Conservation (phyloP, 2,329 filamentous ascomycete genomes). For the Aspergillus neotritici region DNA sequence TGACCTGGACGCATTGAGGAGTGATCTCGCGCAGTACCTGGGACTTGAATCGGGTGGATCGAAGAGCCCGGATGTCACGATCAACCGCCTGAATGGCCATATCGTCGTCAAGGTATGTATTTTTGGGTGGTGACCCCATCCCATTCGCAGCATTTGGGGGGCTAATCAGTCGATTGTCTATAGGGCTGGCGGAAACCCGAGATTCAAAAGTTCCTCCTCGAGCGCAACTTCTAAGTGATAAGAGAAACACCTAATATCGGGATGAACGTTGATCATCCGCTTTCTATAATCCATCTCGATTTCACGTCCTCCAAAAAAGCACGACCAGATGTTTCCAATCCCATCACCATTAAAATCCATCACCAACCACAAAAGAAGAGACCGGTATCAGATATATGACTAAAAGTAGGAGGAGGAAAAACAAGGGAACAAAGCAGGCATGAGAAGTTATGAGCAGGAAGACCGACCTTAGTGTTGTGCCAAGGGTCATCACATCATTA, state of each 20-base stretch:
- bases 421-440: too few relatives aligned
- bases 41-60: constrained; percentile 47
- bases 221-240: constrained; percentile 39
- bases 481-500: too few relatives aligned
- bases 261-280: background rate
- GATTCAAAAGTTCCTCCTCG: constrained; percentile 45
- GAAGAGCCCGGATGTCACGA: constrained; percentile 37
- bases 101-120: constrained; percentile 64
- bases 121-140: too few relatives aligned
- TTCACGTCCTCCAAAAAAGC: too few relatives aligned
- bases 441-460: too few relatives aligned
- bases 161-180: constrained; percentile 10
- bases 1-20: constrained; percentile 57
- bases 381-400: too few relatives aligned
- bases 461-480: too few relatives aligned
- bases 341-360: too few relatives aligned
- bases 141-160: background rate
- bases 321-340: too few relatives aligned
- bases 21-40: constrained; percentile 58
- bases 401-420: too few relatives aligned
- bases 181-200: constrained; percentile 49
- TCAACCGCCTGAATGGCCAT: constrained; percentile 63
- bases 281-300: too few relatives aligned
- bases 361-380: too few relatives aligned
- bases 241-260: background rate